Evolutionary conservation across 768 basidiomycete species (phyloP).

Genomic region (Calocybe indica): DNA sequence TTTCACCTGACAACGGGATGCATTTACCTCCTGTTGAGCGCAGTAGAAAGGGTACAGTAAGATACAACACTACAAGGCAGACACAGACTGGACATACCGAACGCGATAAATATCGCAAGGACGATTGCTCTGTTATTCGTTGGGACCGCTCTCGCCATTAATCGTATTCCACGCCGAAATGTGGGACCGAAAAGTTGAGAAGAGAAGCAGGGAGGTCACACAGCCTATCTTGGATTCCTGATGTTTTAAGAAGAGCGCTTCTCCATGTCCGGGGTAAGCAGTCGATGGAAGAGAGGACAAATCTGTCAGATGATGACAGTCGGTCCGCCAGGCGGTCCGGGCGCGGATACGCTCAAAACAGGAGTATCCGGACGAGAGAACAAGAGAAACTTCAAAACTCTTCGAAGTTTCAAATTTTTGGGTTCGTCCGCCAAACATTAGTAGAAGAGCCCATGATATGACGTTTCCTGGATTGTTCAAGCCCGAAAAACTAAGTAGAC

Average conservation of each 20-base stretch:
- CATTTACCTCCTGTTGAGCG: background rate
- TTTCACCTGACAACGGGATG: background rate
- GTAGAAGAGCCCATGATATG: too few species aligned
- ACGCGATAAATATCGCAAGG: conserved; percentile 67
- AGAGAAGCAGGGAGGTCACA: conserved; percentile 15
- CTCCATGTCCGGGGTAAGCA: conserved; percentile 4
- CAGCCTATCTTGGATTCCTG: background rate
- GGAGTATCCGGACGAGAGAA: too few species aligned
- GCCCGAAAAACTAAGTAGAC: too few species aligned
- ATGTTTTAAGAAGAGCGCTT: conserved; percentile 8
- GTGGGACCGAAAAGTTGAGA: conserved; percentile 4
- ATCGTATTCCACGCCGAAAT: conserved; percentile 4
- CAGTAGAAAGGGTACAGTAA: background rate
- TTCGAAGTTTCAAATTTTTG: too few species aligned
- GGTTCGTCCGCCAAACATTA: too few species aligned
- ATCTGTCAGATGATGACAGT: conserved; percentile 12
- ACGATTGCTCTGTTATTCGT: conserved; percentile 60
- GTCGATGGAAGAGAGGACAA: conserved; percentile 1
- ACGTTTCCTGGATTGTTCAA: too few species aligned
- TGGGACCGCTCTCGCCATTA: conserved; percentile 39
- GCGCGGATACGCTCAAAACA: too few species aligned
- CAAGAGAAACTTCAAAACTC: too few species aligned
- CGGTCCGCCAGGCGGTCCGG: conserved; percentile 16
- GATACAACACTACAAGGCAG: background rate
- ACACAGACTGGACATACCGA: conserved; percentile 39